Base-by-base conservation (phyloP, 768 basidiomycete genomes). In the Collybia sordida region DNA sequence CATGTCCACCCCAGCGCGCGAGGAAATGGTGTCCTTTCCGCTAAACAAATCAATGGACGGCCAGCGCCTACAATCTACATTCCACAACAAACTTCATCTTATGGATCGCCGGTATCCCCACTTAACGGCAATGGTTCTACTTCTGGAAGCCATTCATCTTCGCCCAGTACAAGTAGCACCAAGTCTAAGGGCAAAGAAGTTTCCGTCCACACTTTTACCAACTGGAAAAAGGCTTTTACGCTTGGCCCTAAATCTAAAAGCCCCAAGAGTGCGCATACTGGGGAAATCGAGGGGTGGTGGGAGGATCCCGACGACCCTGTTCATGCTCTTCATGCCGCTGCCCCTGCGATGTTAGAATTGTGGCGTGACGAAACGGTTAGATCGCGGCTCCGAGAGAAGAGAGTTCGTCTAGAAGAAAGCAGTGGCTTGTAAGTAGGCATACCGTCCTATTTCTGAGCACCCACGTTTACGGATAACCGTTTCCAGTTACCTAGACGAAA, bases 241-340 rank as follows among this genome's bases (percentile, higher is more conserved):
- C 72, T 88, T 19, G 79, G 81, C 12, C 77, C 72, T 48, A 78
- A 64, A 59, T 79, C 81, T 37, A 85, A 81, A 68, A 84, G 82
- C 59, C 85, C 85, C 6, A 87, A 86, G 72, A 83, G 79, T 54
- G 77, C 79, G 22, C 80, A 85, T 64, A 80, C 86, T 23, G 82
- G 84, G 46, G 85, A 88, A 68, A 79, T 89, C 44, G 79, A 80
- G 59, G 86, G 86, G 25, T 90, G 88, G 88, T 89, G 88, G 88
- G 88, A 88, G 67, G 88, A 93, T 69, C 89, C 87, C 22, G 78
- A 83, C 5, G 88, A 91, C 65, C 89, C 88, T 34, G 86, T 88
- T 42, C 90, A 92, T 64, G 65, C 80, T 45, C 70, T 92, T 21
- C 75, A 85, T 59, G 75, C 78, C 14, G 85, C 79, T 62, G 79